A percentile compares a stretch with the other conserved stretches of the same genome.
Conservation (phyloP, 2,329 filamentous ascomycete genomes). For the Fusarium virguliforme region DNA sequence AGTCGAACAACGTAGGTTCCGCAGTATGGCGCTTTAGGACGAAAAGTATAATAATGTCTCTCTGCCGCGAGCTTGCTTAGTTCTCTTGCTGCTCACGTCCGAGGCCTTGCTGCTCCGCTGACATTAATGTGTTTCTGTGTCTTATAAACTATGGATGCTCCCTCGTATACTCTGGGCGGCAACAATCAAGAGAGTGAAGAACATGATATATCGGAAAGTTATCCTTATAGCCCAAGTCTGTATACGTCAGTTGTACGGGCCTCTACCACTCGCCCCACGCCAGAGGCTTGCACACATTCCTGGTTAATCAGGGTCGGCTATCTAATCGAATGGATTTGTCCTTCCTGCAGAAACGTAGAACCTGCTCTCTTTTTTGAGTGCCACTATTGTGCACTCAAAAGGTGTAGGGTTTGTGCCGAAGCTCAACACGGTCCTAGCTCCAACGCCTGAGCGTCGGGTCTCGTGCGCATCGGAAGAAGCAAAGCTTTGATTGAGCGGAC, state of each 20-base stretch:
- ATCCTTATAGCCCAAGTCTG: not conserved
- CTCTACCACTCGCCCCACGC: not conserved
- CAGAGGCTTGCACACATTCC: not conserved
- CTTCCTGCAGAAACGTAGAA: slow-evolving; percentile 4
- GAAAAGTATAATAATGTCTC: not conserved
- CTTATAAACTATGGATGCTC: not conserved
- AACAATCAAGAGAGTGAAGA: not conserved
- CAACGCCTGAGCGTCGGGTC: not conserved
- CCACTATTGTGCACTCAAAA: slow-evolving; percentile 1
- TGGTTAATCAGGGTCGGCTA: not conserved
- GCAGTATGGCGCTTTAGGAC: not conserved
- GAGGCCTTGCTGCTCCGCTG: not conserved
- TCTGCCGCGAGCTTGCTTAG: not conserved
- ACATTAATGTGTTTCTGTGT: not conserved
- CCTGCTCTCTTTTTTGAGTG: not conserved
- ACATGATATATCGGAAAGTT: not conserved
- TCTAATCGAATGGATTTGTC: not conserved
- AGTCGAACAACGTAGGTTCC: not conserved
- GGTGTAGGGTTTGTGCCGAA: not conserved
- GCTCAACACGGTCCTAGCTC: not conserved
- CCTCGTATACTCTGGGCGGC: not conserved
- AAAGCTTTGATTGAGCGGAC: not conserved
- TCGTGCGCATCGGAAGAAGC: not conserved
- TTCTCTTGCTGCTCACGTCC: not conserved
- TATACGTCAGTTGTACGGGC: not conserved